These are phyloP conservation scores for Peronospora farinosa DNA, from an alignment of 352 stramenopile genomes.

Conservation along the genomic window DNA sequence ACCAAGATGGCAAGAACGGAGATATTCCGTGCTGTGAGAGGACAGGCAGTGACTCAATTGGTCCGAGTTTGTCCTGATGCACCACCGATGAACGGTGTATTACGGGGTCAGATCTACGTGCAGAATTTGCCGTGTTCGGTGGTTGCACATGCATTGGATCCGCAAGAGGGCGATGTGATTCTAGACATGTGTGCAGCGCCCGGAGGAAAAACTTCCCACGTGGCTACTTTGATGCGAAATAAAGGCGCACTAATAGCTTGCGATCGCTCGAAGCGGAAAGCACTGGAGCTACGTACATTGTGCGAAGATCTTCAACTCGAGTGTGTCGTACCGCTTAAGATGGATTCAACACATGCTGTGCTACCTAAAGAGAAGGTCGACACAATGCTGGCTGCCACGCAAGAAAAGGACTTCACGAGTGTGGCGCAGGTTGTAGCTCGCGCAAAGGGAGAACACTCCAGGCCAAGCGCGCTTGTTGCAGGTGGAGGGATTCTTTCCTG, in stretches of 20 bases:
- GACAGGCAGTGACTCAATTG: constrained; percentile 56
- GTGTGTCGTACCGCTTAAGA: constrained; percentile 47
- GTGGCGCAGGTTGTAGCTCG: constrained; percentile 61
- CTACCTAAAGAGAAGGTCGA: constrained; percentile 39
- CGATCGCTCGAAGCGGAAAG: constrained; percentile 90
- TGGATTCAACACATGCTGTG: constrained; percentile 88
- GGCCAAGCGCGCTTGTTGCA: constrained; percentile 62
- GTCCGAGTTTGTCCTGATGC: constrained; percentile 74
- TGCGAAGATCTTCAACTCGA: constrained; percentile 65
- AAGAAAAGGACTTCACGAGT: constrained; percentile 23
- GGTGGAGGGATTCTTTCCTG: constrained; percentile 83
- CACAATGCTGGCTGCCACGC: not conserved
- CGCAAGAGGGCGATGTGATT: constrained; percentile 78
- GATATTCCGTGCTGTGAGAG: constrained; percentile 65
- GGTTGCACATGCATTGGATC: constrained; percentile 86
- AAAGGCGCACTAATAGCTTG: constrained; percentile 78
- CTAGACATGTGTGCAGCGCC: constrained; percentile 93
- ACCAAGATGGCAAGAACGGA: constrained; percentile 71
- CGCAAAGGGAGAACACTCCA: constrained; percentile 32
- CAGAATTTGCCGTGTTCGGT: constrained; percentile 92
- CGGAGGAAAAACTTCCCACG: constrained; percentile 90
- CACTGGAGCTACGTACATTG: constrained; percentile 63
- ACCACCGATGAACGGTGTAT: constrained; percentile 85
- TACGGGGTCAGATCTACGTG: constrained; percentile 81
- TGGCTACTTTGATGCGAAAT: constrained; percentile 90